These are phyloP conservation scores for Grigorovia transvaalensis DNA, from an alignment of 805 yeast genomes.

Conservation along the genomic window DNA sequence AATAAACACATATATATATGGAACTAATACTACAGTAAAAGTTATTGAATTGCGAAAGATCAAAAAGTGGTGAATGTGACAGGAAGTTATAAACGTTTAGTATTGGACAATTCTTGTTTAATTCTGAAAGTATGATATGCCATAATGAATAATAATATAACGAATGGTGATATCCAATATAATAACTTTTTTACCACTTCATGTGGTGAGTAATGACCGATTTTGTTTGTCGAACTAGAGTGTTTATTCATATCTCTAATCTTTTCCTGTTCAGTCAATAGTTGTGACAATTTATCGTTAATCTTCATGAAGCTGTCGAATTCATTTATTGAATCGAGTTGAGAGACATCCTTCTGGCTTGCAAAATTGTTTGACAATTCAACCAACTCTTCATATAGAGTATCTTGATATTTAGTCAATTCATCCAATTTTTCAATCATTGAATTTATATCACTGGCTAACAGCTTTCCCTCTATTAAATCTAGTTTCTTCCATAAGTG, in stretches of 20 bases:
- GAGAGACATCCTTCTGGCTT: no score
- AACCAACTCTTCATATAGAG: slow-evolving; percentile 15
- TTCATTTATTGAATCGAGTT: slow-evolving; percentile 4
- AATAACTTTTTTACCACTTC: slow-evolving; percentile 21
- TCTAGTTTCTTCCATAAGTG: slow-evolving; percentile 23
- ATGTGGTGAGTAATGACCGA: slow-evolving; percentile 19
- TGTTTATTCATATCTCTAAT: slow-evolving; percentile 19
- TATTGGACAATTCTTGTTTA: slow-evolving; percentile 27
- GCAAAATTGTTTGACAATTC: slow-evolving; percentile 1
- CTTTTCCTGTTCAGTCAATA: slow-evolving; percentile 24
- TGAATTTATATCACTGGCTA: slow-evolving; percentile 26
- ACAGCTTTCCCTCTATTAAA: slow-evolving; percentile 26
- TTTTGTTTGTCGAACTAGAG: slow-evolving; percentile 4
- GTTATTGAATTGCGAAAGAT: no score
- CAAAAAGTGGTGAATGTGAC: no score
- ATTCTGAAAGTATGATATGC: slow-evolving; percentile 28
- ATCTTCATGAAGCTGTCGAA: slow-evolving; percentile 21
- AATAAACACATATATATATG: no score
- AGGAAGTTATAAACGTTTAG: slow-evolving; percentile 17
- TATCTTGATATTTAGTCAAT: slow-evolving; percentile 17
- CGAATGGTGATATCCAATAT: slow-evolving; percentile 25
- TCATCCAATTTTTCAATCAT: slow-evolving; percentile 18
- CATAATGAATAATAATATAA: slow-evolving; percentile 23
- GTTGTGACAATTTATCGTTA: slow-evolving; percentile 22
- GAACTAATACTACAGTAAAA: no score